Evolutionary conservation across 805 yeast species (phyloP), one percentile per base, ranked within the genome.

Genomic region (Yarrowia osloensis): DNA sequence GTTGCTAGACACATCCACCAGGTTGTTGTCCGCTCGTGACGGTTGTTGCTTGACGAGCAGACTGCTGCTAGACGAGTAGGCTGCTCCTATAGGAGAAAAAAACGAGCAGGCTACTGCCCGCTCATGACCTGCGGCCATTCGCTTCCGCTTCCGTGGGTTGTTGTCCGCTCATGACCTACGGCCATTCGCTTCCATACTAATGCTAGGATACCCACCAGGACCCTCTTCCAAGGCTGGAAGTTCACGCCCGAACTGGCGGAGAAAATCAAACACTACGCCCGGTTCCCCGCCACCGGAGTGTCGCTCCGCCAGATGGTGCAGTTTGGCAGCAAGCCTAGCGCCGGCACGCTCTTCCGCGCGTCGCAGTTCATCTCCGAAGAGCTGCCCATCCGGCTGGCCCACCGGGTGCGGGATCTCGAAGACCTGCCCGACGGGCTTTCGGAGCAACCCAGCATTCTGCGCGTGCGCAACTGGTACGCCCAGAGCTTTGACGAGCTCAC

Each of bases 251-350:
- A 79, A 37, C 80, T 89, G 67, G 79, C 85, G 68, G 84, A 85
- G 37, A 79, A 82, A 73, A 86, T 89, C 68, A 81, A 82, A 73
- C 83, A 81, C 69, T 88, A 86, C 79, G 92, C 97, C 3, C 80
- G 82, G 65, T 82, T 87, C 70, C 89, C 91, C 13, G 95, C 93
- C 52, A 90, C 96, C 2, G 92, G 96, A 0, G 91, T 91, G 2
- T 87, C 92, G 2, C 79, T 91, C 69, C 82, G 91, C 68, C 97
- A 91, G 76, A 91, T 91, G 97, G 97, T 91, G 21, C 95, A 90
- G 74, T 89, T 91, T 78, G 97, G 97, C 2, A 86, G 88, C 11
- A 80, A 83, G 52, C 95, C 97, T 7, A 82, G 85, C 35, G 90
- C 89, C 15, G 97, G 96, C 2, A 84, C 89, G 12, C 79, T 90